A percentile compares a stretch with the other conserved stretches of the same genome.
Conservation (phyloP, 1,139 yeast species). For the Zygoascus hellenicus region DNA sequence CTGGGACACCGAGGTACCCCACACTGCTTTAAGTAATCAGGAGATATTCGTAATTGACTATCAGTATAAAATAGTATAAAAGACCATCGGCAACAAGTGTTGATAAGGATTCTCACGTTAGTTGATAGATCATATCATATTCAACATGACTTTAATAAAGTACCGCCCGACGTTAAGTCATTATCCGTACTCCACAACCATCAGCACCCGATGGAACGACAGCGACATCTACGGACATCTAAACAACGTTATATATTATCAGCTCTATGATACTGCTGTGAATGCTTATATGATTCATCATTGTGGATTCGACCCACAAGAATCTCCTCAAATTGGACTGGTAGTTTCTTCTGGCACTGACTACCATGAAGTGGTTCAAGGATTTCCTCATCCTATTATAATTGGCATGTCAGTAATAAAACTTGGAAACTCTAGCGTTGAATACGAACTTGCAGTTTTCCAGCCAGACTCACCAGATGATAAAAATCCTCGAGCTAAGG, state of each 20-base stretch:
- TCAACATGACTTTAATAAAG: slow-evolving; percentile 5
- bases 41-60: too few species aligned
- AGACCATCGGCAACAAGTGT: too few species aligned
- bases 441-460: slow-evolving; percentile 31
- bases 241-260: slow-evolving; percentile 31
- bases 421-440: slow-evolving; percentile 29
- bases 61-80: too few species aligned
- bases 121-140: background rate
- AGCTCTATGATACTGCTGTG: slow-evolving; percentile 28
- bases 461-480: slow-evolving; percentile 16
- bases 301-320: slow-evolving; percentile 23
- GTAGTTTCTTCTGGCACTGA: slow-evolving; percentile 31
- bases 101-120: too few species aligned
- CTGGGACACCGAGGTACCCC: too few species aligned
- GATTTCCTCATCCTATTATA: slow-evolving; percentile 29
- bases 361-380: slow-evolving; percentile 26
- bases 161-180: slow-evolving; percentile 18
- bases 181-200: slow-evolving; percentile 22
- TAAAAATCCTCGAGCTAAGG: slow-evolving; percentile 22
- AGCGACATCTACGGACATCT: slow-evolving; percentile 32
- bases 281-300: slow-evolving; percentile 27
- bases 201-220: slow-evolving; percentile 30
- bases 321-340: slow-evolving; percentile 22
- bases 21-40: too few species aligned
- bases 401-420: slow-evolving; percentile 28